Evolutionary conservation across 345 rosid species (phyloP).

Genomic region (Physaria fendleri): DNA sequence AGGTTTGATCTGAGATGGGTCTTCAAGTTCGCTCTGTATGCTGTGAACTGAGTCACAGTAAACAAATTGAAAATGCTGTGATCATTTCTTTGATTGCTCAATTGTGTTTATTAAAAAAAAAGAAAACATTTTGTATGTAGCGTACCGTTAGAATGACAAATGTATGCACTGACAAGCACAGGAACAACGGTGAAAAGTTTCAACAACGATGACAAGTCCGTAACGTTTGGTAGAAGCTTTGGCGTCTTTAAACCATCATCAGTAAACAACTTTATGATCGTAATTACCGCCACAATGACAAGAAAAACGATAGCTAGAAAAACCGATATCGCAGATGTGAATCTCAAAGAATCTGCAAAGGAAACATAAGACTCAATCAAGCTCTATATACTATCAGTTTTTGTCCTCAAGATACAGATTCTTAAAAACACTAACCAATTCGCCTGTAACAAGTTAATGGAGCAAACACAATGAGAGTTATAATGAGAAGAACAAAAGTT

Average conservation of each 20-base stretch:
- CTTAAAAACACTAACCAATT: slow-evolving; percentile 46
- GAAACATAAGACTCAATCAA: not conserved
- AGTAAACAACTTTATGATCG: slow-evolving; percentile 49
- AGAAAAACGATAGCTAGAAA: slow-evolving; percentile 78
- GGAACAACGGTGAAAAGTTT: slow-evolving; percentile 87
- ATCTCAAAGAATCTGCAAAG: slow-evolving; percentile 74
- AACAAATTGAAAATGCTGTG: too few species aligned
- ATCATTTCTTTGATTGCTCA: too few species aligned
- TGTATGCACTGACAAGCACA: slow-evolving; percentile 80
- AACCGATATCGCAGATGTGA: slow-evolving; percentile 80
- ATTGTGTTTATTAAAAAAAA: too few species aligned
- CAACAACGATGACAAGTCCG: slow-evolving; percentile 66
- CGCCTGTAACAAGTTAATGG: slow-evolving; percentile 77
- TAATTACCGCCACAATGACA: slow-evolving; percentile 61
- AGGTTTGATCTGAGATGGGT: slow-evolving; percentile 49
- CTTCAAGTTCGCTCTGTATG: slow-evolving; percentile 84
- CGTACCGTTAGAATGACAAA: slow-evolving; percentile 92
- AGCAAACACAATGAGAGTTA: slow-evolving; percentile 60
- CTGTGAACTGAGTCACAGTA: slow-evolving; percentile 74
- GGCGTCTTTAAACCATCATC: slow-evolving; percentile 75
- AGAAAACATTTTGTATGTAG: too few species aligned
- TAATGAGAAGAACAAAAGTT: slow-evolving; percentile 49
- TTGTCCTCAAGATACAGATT: not conserved
- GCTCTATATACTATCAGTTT: too few species aligned
- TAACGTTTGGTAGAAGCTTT: slow-evolving; percentile 62